These are phyloP conservation scores for Phoma sp. DNA, from an alignment of 2,329 filamentous ascomycete species.

Conservation along the genomic window DNA sequence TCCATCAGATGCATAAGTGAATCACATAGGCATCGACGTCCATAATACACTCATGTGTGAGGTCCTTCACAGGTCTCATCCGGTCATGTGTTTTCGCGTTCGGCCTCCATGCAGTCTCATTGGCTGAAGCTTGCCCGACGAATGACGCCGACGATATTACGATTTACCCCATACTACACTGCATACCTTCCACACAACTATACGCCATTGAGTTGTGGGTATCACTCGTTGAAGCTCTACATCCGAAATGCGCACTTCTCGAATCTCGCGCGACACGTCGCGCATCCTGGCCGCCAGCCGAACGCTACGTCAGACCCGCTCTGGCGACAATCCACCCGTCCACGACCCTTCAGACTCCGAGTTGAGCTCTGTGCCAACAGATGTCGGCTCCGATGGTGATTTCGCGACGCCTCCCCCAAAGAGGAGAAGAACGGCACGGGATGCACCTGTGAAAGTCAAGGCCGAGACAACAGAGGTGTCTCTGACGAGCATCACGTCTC, in stretches of 20 bases:
- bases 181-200: no score
- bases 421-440: slow-evolving; percentile 53
- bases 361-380: slow-evolving; percentile 39
- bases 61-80: no score
- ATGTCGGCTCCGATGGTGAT: slow-evolving; percentile 32
- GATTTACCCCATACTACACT: background rate
- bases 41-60: no score
- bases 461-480: slow-evolving; percentile 23
- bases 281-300: slow-evolving; percentile 41
- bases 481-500: slow-evolving; percentile 28
- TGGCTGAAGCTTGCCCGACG: background rate
- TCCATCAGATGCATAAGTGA: no score
- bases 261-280: slow-evolving; percentile 46
- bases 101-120: slow-evolving; percentile 8
- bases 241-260: slow-evolving; percentile 44
- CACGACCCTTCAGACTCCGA: slow-evolving; percentile 40
- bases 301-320: slow-evolving; percentile 42
- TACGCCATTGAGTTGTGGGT: no score
- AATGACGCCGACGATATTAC: slow-evolving; percentile 14
- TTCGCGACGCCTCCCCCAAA: slow-evolving; percentile 44
- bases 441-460: slow-evolving; percentile 43
- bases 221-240: no score
- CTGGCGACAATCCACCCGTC: slow-evolving; percentile 28
- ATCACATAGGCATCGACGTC: no score
- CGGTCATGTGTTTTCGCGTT: slow-evolving; percentile 13